These are phyloP conservation scores for Serendipita sp. DNA, from an alignment of 768 basidiomycete genomes.

Conservation along the genomic window DNA sequence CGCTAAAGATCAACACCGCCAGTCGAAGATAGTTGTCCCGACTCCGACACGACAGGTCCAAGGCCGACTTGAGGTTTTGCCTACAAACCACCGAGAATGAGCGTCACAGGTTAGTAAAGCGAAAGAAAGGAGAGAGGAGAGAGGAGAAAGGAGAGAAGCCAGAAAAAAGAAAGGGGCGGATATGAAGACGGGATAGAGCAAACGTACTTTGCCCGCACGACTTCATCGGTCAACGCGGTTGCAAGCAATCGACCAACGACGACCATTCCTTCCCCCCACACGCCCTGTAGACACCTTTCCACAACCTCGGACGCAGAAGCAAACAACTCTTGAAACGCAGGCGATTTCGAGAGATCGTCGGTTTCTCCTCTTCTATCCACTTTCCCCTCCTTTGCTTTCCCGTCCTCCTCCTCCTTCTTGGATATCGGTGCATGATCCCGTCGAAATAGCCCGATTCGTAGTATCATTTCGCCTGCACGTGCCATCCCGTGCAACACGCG, in stretches of 20 bases:
- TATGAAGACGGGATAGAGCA: too few relatives aligned
- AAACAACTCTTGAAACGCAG: neutral
- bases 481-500: slow-evolving; percentile 33
- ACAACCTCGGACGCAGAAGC: neutral
- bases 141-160: slow-evolving; percentile 9
- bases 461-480: slow-evolving; percentile 32
- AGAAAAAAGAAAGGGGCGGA: neutral
- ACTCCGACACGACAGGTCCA: slow-evolving; percentile 37
- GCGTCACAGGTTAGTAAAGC: neutral
- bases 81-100: slow-evolving; percentile 18
- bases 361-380: neutral
- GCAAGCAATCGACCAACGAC: slow-evolving; percentile 9
- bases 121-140: neutral
- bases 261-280: neutral
- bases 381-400: neutral
- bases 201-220: slow-evolving; percentile 44
- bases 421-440: neutral
- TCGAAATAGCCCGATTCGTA: slow-evolving; percentile 30
- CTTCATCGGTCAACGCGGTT: slow-evolving; percentile 24
- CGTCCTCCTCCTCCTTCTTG: neutral
- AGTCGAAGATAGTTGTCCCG: slow-evolving; percentile 63
- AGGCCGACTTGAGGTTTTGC: slow-evolving; percentile 40
- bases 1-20: slow-evolving; percentile 46
- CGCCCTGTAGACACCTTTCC: neutral
- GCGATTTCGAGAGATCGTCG: slow-evolving; percentile 4